Evolutionary conservation across 2,329 filamentous ascomycete genomes (phyloP).

Genomic region (Trichoderma simmonsii): DNA sequence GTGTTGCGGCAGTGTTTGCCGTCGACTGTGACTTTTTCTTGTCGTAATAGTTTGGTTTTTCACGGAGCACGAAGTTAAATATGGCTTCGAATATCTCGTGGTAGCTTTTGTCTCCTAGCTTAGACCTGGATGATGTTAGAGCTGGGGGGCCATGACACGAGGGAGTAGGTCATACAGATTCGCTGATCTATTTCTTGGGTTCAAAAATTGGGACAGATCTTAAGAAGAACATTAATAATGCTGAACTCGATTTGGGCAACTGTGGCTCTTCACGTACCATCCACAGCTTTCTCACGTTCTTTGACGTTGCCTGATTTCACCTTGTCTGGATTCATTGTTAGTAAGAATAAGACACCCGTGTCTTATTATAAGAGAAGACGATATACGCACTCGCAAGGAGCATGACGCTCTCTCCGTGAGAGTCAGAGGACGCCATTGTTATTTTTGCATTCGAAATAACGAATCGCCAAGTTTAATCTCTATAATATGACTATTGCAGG

Average conservation of each 20-base stretch:
- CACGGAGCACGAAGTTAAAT: slow-evolving; percentile 65
- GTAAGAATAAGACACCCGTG: background rate
- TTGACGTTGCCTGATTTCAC: slow-evolving; percentile 36
- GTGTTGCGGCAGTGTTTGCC: slow-evolving; percentile 48
- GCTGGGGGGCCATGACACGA: slow-evolving; percentile 30
- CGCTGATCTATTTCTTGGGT: slow-evolving; percentile 34
- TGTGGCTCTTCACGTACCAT: slow-evolving; percentile 32
- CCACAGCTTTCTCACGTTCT: slow-evolving; percentile 40
- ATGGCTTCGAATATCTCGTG: slow-evolving; percentile 78
- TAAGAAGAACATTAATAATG: background rate
- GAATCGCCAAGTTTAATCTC: background rate
- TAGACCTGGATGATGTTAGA: slow-evolving; percentile 26
- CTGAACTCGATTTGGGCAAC: background rate
- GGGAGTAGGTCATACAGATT: slow-evolving; percentile 35
- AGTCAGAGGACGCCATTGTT: slow-evolving; percentile 34
- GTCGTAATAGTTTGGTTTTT: slow-evolving; percentile 63
- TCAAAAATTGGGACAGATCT: slow-evolving; percentile 37
- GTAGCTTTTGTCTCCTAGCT: slow-evolving; percentile 72
- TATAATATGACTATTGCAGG: background rate
- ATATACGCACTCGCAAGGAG: slow-evolving; percentile 32
- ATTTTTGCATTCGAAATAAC: background rate
- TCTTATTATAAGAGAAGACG: background rate
- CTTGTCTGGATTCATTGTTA: slow-evolving; percentile 27
- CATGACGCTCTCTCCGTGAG: slow-evolving; percentile 34
- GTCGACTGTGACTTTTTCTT: slow-evolving; percentile 46